Evolutionary conservation across 192 early-diverging fungal genomes (phyloP), one percentile per base, ranked within the genome.

Genomic region (Thamnidium elegans): DNA sequence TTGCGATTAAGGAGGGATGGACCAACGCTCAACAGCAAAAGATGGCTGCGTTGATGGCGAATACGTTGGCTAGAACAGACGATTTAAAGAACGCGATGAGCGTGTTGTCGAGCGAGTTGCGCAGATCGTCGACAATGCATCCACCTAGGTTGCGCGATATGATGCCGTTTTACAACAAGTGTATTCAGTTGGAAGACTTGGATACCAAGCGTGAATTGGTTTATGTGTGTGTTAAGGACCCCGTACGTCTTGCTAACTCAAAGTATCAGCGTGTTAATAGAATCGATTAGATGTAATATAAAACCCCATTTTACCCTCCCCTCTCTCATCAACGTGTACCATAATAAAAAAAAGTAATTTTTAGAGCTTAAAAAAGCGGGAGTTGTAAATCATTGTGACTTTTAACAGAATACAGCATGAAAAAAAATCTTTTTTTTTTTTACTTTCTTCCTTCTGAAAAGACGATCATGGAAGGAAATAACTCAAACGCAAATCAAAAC

Each of bases 11-110:
- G 72, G 63, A 70, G 19, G 85, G 85, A 39, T 79, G 79, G 65
- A 84, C 81, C 9, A 71, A 81, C 55, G 66, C 73, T 17, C 69
- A 81, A 36, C 85, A 89, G 53, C 81, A 85, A 34, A 65, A 79
- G 4, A 72, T 73, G 20, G 82, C 84, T 60, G 69, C 81, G 20
- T 70, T 81, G 43, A 89, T 90, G 87, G 74, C 87, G n/a, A 86
- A 85, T 23, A 76, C 84, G 17, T 68, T 92, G 34, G 85, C 86
- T 19, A 76, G 80, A 65, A 70, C 71, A 39, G 63, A 82, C 52
- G 79, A 88, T 50, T 64, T 83, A 32, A 62, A 68, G 10, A 62
- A 77, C 30, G 80, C 80, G 1, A 58, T 86, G 14, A 70, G 68
- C n/a, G 69, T 88, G 39, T 63, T 86, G 59, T 73, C 78, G 23